phyloP scores from a whole-genome alignment of 352 stramenopile genomes.

The Globisporangium middletonii region DNA sequence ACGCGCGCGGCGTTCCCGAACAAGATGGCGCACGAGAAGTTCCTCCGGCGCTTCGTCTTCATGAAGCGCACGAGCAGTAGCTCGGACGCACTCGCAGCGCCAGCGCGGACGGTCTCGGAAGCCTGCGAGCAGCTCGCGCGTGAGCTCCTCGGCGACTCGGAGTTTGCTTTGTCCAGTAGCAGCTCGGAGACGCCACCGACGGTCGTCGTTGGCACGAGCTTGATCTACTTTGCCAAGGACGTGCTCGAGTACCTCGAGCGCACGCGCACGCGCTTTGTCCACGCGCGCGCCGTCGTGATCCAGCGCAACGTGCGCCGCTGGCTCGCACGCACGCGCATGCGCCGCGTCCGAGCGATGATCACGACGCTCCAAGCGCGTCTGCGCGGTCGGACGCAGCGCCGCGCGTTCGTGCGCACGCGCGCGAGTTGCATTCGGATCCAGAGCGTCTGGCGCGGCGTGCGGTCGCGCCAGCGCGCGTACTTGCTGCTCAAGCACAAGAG shows the following conservation, averaged over 20 bases:
- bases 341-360: slow-evolving; percentile 44
- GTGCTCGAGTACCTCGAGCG: slow-evolving; percentile 90
- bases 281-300: slow-evolving; percentile 59
- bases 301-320: slow-evolving; percentile 49
- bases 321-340: slow-evolving; percentile 45
- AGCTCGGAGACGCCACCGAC: slow-evolving; percentile 32
- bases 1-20: slow-evolving; percentile 87
- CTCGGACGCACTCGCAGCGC: no score
- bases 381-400: slow-evolving; percentile 35
- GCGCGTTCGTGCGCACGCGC: slow-evolving; percentile 36
- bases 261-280: slow-evolving; percentile 58
- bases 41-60: slow-evolving; percentile 76
- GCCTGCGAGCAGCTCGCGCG: slow-evolving; percentile 58
- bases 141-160: slow-evolving; percentile 32
- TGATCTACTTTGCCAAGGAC: slow-evolving; percentile 93
- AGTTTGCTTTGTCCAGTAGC: slow-evolving; percentile 4
- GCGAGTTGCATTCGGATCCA: slow-evolving; percentile 49
- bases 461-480: slow-evolving; percentile 45
- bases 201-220: slow-evolving; percentile 81
- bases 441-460: slow-evolving; percentile 68
- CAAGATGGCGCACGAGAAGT: slow-evolving; percentile 92
- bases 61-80: slow-evolving; percentile 59
- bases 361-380: slow-evolving; percentile 53
- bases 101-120: slow-evolving; percentile 44
- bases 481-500: slow-evolving; percentile 51